Evolutionary conservation across 768 basidiomycete genomes (phyloP).

Genomic region (Baorangia bicolor): DNA sequence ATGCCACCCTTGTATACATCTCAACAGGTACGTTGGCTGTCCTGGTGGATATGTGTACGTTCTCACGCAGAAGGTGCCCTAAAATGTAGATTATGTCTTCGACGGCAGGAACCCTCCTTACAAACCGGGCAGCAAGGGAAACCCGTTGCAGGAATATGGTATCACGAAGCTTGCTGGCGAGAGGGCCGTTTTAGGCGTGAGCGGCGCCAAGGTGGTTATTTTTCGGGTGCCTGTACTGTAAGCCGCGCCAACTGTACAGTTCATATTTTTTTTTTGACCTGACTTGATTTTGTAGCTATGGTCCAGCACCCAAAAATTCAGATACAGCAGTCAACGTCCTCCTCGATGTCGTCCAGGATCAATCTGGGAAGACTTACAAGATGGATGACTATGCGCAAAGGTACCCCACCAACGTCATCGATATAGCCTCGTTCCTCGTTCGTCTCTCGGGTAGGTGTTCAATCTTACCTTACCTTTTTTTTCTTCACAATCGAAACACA

Average conservation of each 20-base stretch:
- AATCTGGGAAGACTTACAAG: slow-evolving; percentile 83
- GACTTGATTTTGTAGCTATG: slow-evolving; percentile 62
- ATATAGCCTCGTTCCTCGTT: slow-evolving; percentile 83
- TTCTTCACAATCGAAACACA: slow-evolving; percentile 13
- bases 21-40: slow-evolving; percentile 64
- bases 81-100: slow-evolving; percentile 83
- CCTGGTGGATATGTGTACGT: not conserved
- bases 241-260: slow-evolving; percentile 20
- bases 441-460: slow-evolving; percentile 61
- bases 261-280: not conserved
- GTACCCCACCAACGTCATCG: slow-evolving; percentile 88
- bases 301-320: slow-evolving; percentile 76
- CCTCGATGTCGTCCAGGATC: slow-evolving; percentile 82
- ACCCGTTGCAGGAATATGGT: slow-evolving; percentile 89
- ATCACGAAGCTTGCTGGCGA: slow-evolving; percentile 87
- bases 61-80: slow-evolving; percentile 9
- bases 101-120: slow-evolving; percentile 94
- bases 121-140: slow-evolving; percentile 64
- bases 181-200: slow-evolving; percentile 61
- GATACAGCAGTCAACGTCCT: slow-evolving; percentile 91
- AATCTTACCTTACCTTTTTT: not conserved
- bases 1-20: slow-evolving; percentile 82
- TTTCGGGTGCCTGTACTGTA: slow-evolving; percentile 89
- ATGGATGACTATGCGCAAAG: slow-evolving; percentile 96
- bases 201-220: slow-evolving; percentile 60